phyloP scores from a whole-genome alignment of 352 stramenopile genomes.

The Pythium monospermum region DNA sequence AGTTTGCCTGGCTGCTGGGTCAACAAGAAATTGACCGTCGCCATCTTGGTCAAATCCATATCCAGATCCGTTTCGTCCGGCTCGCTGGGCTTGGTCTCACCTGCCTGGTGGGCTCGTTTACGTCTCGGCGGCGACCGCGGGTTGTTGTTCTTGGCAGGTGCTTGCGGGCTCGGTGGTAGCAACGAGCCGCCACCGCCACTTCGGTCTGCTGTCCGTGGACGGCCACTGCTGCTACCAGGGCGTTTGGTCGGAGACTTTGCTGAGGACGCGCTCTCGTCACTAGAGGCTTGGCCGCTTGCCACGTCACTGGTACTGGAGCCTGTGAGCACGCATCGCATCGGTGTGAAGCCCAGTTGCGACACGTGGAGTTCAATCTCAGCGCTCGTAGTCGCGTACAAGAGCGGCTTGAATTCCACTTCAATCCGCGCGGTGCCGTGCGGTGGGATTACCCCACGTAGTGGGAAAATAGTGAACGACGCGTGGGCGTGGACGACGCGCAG shows the following conservation, averaged over 20 bases:
- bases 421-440: conserved; percentile 59
- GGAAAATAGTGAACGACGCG: conserved; percentile 73
- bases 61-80: conserved; percentile 66
- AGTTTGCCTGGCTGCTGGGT: conserved; percentile 88
- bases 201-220: background rate
- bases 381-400: conserved; percentile 53
- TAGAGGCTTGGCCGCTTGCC: background rate
- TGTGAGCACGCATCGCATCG: conserved; percentile 50
- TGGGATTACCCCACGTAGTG: conserved; percentile 60
- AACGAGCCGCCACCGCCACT: background rate
- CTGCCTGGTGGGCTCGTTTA: conserved; percentile 3
- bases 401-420: conserved; percentile 70
- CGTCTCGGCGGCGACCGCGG: background rate
- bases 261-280: no score
- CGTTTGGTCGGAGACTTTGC: background rate
- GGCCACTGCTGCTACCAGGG: background rate
- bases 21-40: conserved; percentile 78
- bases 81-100: conserved; percentile 8
- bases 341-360: conserved; percentile 74
- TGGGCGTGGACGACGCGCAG: conserved; percentile 60
- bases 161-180: background rate
- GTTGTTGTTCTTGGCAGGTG: conserved; percentile 9
- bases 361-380: conserved; percentile 65
- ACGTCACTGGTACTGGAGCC: conserved; percentile 51
- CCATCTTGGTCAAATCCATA: conserved; percentile 41